A percentile compares a stretch with the other conserved stretches of the same genome.
Conservation (phyloP, 768 basidiomycete genomes). For the Leucogyrophana mollusca region DNA sequence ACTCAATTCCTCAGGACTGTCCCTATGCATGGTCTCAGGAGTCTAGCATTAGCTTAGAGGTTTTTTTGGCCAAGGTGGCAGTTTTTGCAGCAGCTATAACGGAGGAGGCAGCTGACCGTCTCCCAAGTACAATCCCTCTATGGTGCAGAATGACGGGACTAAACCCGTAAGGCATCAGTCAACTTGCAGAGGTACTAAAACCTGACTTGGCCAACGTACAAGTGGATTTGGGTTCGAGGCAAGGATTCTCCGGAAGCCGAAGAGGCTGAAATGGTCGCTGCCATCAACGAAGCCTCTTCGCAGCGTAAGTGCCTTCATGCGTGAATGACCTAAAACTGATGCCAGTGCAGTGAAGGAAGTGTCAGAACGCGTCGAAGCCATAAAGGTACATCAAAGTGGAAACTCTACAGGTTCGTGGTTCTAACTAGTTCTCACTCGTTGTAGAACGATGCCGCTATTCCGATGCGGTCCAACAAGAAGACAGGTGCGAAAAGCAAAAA, state of each 20-base stretch:
- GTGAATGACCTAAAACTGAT: constrained; percentile 3
- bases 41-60: constrained; percentile 42
- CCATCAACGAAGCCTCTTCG: constrained; percentile 44
- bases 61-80: constrained; percentile 56
- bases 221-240: constrained; percentile 69
- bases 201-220: too few species aligned
- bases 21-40: constrained; percentile 52
- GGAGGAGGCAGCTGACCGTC: constrained; percentile 2
- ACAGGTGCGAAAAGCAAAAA: constrained; percentile 73
- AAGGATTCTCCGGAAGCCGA: constrained; percentile 7
- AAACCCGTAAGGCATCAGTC: constrained; percentile 55
- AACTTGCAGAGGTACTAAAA: not conserved
- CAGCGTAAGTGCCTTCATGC: constrained; percentile 46
- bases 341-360: constrained; percentile 51
- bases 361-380: constrained; percentile 54
- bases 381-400: constrained; percentile 43
- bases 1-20: constrained; percentile 39
- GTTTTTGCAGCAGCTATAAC: not conserved
- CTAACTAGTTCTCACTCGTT: constrained; percentile 5
- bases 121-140: constrained; percentile 68
- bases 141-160: constrained; percentile 75
- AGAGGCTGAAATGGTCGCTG: constrained; percentile 20
- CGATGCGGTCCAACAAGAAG: constrained; percentile 67
- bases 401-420: not conserved
- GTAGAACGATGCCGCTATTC: constrained; percentile 66